Base-by-base conservation (phyloP, 2,329 filamentous ascomycete species). In the Phoma sp. region DNA sequence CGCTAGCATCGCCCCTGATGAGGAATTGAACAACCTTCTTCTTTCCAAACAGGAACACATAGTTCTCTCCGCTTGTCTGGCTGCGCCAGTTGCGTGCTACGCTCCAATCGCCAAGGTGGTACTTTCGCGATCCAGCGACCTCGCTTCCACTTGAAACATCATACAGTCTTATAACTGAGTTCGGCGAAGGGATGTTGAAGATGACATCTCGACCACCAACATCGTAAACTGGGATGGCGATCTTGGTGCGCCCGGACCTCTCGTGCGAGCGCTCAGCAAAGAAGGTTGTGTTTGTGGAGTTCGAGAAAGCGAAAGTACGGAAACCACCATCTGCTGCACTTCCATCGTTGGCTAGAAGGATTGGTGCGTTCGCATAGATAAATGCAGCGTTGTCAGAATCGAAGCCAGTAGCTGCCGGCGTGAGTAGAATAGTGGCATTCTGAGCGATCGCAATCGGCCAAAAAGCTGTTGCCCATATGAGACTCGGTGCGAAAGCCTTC, bases 21-120 rank as follows among this genome's bases (percentile, higher is more conserved):
- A 70, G 39, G 7, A 70, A 60, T 22, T 71, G 69, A 18, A 71
- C 67, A 2, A 64, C 64, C 55, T 58, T 63, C 41, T 64, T 66
- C 50, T 71, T 71, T 24, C 69, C 69, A 37, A 71, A 70, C 8
- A 71, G 25, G 43, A 68, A 71, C 6, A 70, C 29, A 36, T 71
- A 70, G 33, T 47, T 64, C 11, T 68, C 55, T 1, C 66, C 66
- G 23, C 68, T 70, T 18, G 58, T 55, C 10, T 47, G 46, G 33
- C 65, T 70, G 6, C 61, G 60, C 69, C 69, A 71, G n/a, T 54
- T 57, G 14, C 69, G 69, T 8, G 65, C 58, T 6, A 64, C 62
- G 25, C 66, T 70, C 69, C 68, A 70, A 36, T 71, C 68, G 4
- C 69, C 68, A 7, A 70, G 50, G 30, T 65, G 50, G 8, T 58